A percentile compares a stretch with the other conserved stretches of the same genome.
phyloP scores from a whole-genome alignment of 352 stramenopile genomes.

The Globisporangium iwayamae region DNA sequence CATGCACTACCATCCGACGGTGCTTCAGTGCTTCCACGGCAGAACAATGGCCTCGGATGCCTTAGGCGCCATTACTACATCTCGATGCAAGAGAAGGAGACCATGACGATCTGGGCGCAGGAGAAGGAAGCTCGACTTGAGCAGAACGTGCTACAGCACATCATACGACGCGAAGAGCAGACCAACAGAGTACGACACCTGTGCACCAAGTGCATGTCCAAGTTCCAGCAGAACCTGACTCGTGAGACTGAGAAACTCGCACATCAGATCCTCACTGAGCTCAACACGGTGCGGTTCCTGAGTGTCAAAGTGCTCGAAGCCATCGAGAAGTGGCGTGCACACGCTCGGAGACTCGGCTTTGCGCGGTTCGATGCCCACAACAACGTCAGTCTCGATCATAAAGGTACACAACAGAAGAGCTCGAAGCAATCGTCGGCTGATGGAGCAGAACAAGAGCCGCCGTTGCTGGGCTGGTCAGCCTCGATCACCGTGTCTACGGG shows the following conservation, averaged over 20 bases:
- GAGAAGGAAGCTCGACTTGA: slow-evolving; percentile 66
- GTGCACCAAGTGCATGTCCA: slow-evolving; percentile 52
- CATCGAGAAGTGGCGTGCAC: slow-evolving; percentile 57
- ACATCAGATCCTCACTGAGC: slow-evolving; percentile 35
- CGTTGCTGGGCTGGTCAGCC: slow-evolving; percentile 54
- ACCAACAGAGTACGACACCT: slow-evolving; percentile 31
- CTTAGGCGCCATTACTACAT: slow-evolving; percentile 76
- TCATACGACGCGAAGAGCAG: slow-evolving; percentile 64
- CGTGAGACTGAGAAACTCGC: slow-evolving; percentile 36
- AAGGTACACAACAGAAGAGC: not conserved
- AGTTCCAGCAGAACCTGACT: slow-evolving; percentile 64
- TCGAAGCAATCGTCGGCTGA: not conserved
- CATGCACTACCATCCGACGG: not conserved
- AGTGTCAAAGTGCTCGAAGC: slow-evolving; percentile 66
- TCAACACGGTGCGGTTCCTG: slow-evolving; percentile 59
- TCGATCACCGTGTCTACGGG: slow-evolving; percentile 70
- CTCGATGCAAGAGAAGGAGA: slow-evolving; percentile 52
- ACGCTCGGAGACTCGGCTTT: slow-evolving; percentile 52
- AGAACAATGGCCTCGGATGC: slow-evolving; percentile 43
- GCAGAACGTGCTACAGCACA: slow-evolving; percentile 42
- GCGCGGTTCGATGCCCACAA: slow-evolving; percentile 27
- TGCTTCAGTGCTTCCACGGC: slow-evolving; percentile 7
- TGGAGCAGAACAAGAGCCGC: slow-evolving; percentile 18
- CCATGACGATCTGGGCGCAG: slow-evolving; percentile 58
- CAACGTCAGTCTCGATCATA: not conserved